phyloP scores from a whole-genome alignment of 768 basidiomycete species.

The Neoboletus brunneissimus region DNA sequence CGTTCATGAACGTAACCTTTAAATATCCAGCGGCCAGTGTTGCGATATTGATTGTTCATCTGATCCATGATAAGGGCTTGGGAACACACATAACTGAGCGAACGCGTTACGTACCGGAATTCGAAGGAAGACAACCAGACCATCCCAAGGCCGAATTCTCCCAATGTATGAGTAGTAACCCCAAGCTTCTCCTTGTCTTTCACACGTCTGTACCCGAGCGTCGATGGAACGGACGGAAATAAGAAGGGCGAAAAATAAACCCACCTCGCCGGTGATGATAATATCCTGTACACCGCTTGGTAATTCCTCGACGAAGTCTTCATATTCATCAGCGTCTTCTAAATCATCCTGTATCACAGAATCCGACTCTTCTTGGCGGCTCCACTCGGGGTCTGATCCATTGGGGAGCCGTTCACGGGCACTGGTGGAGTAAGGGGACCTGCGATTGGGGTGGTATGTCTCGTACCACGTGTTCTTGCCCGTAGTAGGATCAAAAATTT shows the following conservation, averaged over 20 bases:
- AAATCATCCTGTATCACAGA: constrained; percentile 15
- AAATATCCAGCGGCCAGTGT: constrained; percentile 47
- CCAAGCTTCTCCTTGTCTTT: constrained; percentile 48
- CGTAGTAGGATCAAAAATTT: constrained; percentile 41
- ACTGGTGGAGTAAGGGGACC: constrained; percentile 36
- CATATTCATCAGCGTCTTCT: constrained; percentile 38
- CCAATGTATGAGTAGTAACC: constrained; percentile 45
- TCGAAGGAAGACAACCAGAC: constrained; percentile 45
- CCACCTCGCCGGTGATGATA: constrained; percentile 49
- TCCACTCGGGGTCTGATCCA: constrained; percentile 22
- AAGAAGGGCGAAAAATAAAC: constrained; percentile 9
- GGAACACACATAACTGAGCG: not conserved
- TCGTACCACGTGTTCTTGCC: constrained; percentile 43
- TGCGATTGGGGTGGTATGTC: constrained; percentile 40
- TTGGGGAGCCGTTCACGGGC: constrained; percentile 30
- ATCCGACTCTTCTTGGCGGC: constrained; percentile 20
- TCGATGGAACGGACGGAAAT: not conserved
- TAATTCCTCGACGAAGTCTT: constrained; percentile 37
- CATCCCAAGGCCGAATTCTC: constrained; percentile 52
- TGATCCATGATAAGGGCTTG: constrained; percentile 23
- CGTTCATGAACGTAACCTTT: constrained; percentile 50
- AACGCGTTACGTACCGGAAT: constrained; percentile 38
- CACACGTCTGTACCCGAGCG: constrained; percentile 36
- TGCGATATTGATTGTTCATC: constrained; percentile 31
- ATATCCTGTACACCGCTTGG: constrained; percentile 49